Percentiles rank a stretch among this genome's conserved stretches.
These are phyloP conservation scores for Liquidambar formosana DNA, from an alignment of 164 flowering plant species.

Conservation along the genomic window DNA sequence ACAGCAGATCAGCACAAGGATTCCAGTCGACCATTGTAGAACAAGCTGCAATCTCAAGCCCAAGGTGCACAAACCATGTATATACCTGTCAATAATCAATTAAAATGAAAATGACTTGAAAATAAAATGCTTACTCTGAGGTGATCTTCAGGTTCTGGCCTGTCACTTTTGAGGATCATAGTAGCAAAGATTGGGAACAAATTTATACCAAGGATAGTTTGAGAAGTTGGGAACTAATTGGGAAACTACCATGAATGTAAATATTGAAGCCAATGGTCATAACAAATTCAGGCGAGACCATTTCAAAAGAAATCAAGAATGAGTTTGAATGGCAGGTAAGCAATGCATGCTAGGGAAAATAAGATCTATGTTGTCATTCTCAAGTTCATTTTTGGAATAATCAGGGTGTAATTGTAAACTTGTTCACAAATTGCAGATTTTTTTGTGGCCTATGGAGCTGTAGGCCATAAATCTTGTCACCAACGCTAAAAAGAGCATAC, in stretches of 20 bases:
- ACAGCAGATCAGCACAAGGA: conserved; percentile 81
- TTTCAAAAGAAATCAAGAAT: neutral
- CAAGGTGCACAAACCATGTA: conserved; percentile 60
- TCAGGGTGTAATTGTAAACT: neutral
- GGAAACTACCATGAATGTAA: neutral
- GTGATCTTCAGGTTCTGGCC: conserved; percentile 20
- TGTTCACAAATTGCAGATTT: neutral
- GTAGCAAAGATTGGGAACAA: neutral
- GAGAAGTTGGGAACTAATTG: neutral
- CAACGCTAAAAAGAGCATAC: too few relatives aligned
- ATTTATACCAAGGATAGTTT: neutral
- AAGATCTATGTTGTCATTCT: neutral
- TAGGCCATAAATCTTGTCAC: too few relatives aligned
- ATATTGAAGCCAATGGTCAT: neutral
- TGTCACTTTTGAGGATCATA: conserved; percentile 4
- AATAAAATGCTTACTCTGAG: conserved; percentile 39
- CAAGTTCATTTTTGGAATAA: neutral
- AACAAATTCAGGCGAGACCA: neutral
- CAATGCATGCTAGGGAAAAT: neutral
- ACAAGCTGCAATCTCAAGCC: conserved; percentile 93
- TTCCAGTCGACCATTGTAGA: conserved; percentile 92
- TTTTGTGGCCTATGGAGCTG: neutral
- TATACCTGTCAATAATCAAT: conserved; percentile 56
- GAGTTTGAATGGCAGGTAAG: neutral
- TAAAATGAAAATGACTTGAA: conserved; percentile 42